Conservation (phyloP, 1,284 basidiomycete species). For the Phylloporus gajari region DNA sequence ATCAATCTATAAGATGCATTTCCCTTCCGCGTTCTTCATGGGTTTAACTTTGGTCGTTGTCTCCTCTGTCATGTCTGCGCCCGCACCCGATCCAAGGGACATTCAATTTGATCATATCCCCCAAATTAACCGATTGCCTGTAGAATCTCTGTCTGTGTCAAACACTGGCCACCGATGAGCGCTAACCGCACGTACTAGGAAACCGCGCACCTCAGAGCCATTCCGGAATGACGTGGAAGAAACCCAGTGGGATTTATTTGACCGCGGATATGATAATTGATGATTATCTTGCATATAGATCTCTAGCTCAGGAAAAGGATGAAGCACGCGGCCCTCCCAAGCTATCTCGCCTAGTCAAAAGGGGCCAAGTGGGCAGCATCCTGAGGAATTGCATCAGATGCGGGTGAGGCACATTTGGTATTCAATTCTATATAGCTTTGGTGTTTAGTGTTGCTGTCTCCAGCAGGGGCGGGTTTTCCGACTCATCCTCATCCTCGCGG, state of each 20-base stretch:
- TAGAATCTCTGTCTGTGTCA: neutral
- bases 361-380: neutral
- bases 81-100: neutral
- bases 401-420: neutral
- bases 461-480: too few relatives aligned
- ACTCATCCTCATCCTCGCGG: too few relatives aligned
- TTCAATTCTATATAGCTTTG: neutral
- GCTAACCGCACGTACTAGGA: neutral
- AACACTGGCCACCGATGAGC: neutral
- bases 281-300: neutral
- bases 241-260: neutral
- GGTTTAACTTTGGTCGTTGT: neutral
- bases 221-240: neutral
- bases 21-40: neutral
- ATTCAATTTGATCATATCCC: neutral
- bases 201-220: neutral
- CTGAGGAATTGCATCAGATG: neutral
- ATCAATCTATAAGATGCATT: neutral
- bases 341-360: neutral
- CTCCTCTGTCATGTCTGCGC: neutral
- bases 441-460: neutral
- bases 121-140: neutral
- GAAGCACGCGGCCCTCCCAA: constrained; percentile 22
- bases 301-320: constrained; percentile 16
- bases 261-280: neutral